Evolutionary conservation across 1,284 basidiomycete species (phyloP).

Genomic region (Tausonia pullulans): DNA sequence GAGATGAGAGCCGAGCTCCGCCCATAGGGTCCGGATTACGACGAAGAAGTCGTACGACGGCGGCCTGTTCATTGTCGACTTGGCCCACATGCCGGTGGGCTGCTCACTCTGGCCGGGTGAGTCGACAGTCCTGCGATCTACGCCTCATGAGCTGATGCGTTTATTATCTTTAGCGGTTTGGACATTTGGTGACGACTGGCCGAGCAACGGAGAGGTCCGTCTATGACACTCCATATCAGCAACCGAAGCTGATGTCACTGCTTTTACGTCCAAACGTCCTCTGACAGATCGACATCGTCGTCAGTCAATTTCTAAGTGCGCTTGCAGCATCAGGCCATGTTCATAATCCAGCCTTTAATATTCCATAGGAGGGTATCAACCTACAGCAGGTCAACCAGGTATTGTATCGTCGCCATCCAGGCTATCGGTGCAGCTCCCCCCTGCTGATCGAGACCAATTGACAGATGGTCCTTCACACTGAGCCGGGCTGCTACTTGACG

Average conservation of each 20-base stretch:
- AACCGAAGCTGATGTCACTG: neutral
- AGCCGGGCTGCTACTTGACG: neutral
- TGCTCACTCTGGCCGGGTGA: slow-evolving; percentile 31
- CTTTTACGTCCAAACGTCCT: neutral
- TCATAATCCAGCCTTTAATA: slow-evolving; percentile 13
- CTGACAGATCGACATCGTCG: slow-evolving; percentile 40
- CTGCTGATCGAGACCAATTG: neutral
- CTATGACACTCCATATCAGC: slow-evolving; percentile 44
- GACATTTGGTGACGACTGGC: slow-evolving; percentile 33
- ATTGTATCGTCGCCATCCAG: neutral
- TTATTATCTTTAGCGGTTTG: neutral
- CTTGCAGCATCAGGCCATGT: neutral
- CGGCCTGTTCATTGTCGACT: slow-evolving; percentile 56
- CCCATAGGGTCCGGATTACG: slow-evolving; percentile 23
- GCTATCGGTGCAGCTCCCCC: neutral
- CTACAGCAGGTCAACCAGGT: slow-evolving; percentile 59
- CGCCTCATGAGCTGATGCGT: neutral
- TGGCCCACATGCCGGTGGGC: slow-evolving; percentile 57
- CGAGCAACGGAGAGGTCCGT: slow-evolving; percentile 33
- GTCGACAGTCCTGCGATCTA: neutral
- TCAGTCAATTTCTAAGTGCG: slow-evolving; percentile 17
- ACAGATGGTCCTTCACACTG: slow-evolving; percentile 4
- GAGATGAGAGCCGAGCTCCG: neutral
- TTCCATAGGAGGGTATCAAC: slow-evolving; percentile 55
- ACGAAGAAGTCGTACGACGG: slow-evolving; percentile 40